These are phyloP conservation scores for Nicotiana obtusifolia DNA, from an alignment of 257 asterid genomes.

Conservation along the genomic window DNA sequence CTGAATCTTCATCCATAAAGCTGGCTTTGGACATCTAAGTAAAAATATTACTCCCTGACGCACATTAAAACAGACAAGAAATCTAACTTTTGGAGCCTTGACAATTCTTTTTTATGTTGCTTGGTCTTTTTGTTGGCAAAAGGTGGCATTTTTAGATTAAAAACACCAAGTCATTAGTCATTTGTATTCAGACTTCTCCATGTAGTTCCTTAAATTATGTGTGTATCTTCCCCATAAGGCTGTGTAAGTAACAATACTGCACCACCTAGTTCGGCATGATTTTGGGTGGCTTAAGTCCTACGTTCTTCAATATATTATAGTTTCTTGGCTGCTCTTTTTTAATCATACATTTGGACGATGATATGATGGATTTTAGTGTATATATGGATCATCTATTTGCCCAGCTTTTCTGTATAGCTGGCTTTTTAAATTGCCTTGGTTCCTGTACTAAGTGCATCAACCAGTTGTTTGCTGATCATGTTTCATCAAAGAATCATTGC, in stretches of 20 bases:
- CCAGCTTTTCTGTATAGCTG: constrained; percentile 4
- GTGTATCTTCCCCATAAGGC: neutral
- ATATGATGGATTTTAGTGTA: neutral
- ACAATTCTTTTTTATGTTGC: neutral
- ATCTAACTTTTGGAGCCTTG: neutral
- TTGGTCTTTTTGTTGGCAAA: neutral
- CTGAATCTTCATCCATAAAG: neutral
- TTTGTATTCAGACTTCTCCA: neutral
- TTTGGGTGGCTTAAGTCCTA: neutral
- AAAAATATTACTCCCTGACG: neutral
- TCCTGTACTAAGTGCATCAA: constrained; percentile 1
- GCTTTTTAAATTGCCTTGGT: neutral
- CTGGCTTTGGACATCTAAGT: neutral
- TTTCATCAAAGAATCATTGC: neutral
- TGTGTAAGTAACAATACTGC: neutral
- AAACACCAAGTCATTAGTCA: neutral
- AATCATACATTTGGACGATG: neutral
- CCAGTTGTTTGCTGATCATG: neutral
- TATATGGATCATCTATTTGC: neutral
- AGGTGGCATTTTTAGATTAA: neutral
- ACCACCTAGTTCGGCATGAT: neutral
- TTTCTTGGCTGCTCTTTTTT: neutral
- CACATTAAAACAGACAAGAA: neutral
- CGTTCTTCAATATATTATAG: neutral
- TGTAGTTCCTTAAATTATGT: neutral